phyloP scores from a whole-genome alignment of 139 green algal species.

The Chlorella sp. region DNA sequence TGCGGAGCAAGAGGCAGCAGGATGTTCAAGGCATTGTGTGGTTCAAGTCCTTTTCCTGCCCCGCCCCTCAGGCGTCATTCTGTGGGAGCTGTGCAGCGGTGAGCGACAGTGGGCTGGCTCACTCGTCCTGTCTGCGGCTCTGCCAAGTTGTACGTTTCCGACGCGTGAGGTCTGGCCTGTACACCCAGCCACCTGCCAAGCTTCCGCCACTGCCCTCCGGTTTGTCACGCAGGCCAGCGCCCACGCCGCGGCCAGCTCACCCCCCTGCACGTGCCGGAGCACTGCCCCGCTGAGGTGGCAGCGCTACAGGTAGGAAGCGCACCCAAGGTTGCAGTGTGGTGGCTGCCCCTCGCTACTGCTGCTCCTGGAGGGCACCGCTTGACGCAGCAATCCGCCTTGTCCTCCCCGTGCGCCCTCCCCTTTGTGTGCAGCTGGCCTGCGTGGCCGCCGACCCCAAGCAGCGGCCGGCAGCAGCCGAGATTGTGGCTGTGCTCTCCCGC shows the following conservation, averaged over 20 bases:
- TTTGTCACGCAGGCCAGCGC: background rate
- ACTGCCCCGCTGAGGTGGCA: background rate
- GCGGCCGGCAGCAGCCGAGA: background rate
- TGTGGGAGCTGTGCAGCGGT: background rate
- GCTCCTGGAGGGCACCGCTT: too few species aligned
- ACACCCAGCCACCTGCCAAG: too few species aligned
- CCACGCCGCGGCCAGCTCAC: slow-evolving; percentile 4
- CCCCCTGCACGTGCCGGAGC: background rate
- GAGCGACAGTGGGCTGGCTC: background rate
- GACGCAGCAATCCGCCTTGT: too few species aligned
- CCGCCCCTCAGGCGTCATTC: background rate
- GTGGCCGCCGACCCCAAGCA: background rate
- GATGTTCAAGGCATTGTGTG: too few species aligned
- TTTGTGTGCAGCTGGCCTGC: background rate
- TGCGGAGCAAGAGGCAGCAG: too few species aligned
- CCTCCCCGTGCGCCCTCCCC: too few species aligned
- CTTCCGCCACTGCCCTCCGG: background rate
- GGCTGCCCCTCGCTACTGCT: too few species aligned
- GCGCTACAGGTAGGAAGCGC: background rate
- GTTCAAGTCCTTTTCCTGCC: background rate
- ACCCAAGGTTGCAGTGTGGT: too few species aligned
- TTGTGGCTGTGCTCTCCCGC: background rate
- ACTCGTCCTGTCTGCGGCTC: background rate
- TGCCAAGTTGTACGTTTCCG: background rate
- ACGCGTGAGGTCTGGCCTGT: background rate